These are phyloP conservation scores for Akebia trifoliata DNA, from an alignment of 164 flowering plant species.

Conservation along the genomic window DNA sequence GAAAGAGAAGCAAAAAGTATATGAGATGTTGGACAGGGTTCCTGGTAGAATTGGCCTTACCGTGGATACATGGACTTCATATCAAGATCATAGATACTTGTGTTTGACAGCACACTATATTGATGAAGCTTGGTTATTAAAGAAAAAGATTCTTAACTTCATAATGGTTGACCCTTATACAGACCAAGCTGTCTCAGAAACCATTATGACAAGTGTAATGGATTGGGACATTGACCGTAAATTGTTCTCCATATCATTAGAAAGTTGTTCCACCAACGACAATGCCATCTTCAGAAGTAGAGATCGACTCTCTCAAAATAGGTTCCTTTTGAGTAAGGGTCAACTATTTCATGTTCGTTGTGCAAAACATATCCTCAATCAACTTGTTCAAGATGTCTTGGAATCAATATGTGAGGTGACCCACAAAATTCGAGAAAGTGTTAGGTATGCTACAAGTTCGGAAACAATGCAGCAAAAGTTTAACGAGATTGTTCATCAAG, in stretches of 20 bases:
- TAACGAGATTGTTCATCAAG: constrained; percentile 44
- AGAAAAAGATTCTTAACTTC: constrained; percentile 60
- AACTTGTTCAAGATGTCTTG: constrained; percentile 35
- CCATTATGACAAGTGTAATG: constrained; percentile 45
- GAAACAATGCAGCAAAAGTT: constrained; percentile 42
- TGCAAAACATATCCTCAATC: constrained; percentile 36
- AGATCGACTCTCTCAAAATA: constrained; percentile 45
- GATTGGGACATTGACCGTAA: constrained; percentile 72
- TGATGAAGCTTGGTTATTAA: constrained; percentile 59
- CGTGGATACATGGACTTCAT: constrained; percentile 59
- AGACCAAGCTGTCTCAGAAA: constrained; percentile 54
- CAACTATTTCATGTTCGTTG: constrained; percentile 56
- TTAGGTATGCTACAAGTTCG: constrained; percentile 47
- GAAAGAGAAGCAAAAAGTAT: constrained; percentile 64
- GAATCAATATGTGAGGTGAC: constrained; percentile 34
- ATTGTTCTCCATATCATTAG: constrained; percentile 56
- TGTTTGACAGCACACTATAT: constrained; percentile 66
- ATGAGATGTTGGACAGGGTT: constrained; percentile 37
- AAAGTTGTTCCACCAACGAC: constrained; percentile 41
- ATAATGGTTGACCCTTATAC: constrained; percentile 45
- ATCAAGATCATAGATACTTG: constrained; percentile 39
- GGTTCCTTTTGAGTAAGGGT: constrained; percentile 38
- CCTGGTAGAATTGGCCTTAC: constrained; percentile 58
- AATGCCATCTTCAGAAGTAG: constrained; percentile 38
- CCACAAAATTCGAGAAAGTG: constrained; percentile 48